Conservation (phyloP, 768 basidiomycete genomes). For the Cyclocybe aegerita region DNA sequence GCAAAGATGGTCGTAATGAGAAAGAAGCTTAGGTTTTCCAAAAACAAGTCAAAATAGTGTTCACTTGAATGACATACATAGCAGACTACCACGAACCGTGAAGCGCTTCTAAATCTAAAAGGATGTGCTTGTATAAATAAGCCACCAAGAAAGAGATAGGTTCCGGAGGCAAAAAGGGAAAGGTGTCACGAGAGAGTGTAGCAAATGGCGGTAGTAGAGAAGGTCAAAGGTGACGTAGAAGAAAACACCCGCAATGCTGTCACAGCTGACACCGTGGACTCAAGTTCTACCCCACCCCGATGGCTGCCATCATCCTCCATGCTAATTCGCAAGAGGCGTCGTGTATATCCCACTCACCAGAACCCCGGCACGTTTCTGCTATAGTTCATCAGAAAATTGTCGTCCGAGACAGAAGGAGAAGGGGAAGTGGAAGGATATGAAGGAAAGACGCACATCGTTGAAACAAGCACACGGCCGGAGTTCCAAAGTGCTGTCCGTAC, state of each 20-base stretch:
- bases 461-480: constrained; percentile 21
- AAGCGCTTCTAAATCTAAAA: background rate
- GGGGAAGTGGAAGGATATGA: background rate
- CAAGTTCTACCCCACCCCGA: no score
- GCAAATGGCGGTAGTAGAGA: no score
- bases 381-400: background rate
- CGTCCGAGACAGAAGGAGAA: background rate
- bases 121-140: no score
- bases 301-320: background rate
- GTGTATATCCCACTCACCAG: constrained; percentile 9
- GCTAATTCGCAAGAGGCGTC: constrained; percentile 3
- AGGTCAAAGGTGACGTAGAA: no score
- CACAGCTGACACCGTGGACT: no score
- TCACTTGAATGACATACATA: background rate
- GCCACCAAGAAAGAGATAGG: no score
- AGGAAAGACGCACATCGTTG: constrained; percentile 17
- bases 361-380: constrained; percentile 4
- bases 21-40: background rate
- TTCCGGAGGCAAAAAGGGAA: no score
- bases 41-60: background rate
- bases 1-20: background rate
- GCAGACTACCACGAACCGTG: background rate
- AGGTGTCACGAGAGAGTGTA: no score
- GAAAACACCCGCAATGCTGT: no score
- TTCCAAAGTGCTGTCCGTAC: constrained; percentile 20